A percentile compares a stretch with the other conserved stretches of the same genome.
Conservation (phyloP, 108 stramenopile species). For the Cyclotella sp. region DNA sequence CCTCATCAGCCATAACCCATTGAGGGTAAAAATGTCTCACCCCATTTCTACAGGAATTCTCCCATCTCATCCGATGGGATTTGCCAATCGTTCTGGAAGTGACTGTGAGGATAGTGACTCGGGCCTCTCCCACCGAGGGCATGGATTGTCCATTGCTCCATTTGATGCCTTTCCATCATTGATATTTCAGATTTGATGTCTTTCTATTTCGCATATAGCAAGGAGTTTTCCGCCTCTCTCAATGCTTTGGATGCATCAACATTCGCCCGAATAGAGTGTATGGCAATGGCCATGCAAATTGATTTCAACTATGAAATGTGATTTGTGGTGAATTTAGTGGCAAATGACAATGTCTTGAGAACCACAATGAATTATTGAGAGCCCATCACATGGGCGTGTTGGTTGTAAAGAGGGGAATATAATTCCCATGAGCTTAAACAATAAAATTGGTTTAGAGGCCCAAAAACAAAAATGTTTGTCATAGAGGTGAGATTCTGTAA, state of each 20-base stretch:
- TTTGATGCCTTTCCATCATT: slow-evolving; percentile 20
- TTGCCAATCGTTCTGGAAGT: slow-evolving; percentile 18
- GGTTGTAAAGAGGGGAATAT: no score
- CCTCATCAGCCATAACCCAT: slow-evolving; percentile 27
- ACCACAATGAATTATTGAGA: no score
- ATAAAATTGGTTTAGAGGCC: no score
- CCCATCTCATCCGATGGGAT: slow-evolving; percentile 31
- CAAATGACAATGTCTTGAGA: no score
- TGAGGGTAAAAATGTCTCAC: slow-evolving; percentile 45
- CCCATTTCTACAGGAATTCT: slow-evolving; percentile 37
- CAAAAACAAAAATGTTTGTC: no score
- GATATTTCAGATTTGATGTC: slow-evolving; percentile 24
- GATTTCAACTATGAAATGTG: no score
- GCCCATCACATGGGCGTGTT: no score
- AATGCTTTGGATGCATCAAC: slow-evolving; percentile 17
- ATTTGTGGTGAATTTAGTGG: no score
- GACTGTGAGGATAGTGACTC: slow-evolving; percentile 7
- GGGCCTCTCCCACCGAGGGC: slow-evolving; percentile 20
- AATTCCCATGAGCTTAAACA: no score
- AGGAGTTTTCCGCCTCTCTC: slow-evolving; percentile 27
- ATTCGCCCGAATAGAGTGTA: slow-evolving; percentile 23
- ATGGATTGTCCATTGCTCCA: slow-evolving; percentile 48
- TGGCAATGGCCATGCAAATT: slow-evolving; percentile 27
- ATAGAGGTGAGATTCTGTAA: no score
- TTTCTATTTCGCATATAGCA: background rate